Evolutionary conservation across 2,329 filamentous ascomycete genomes (phyloP).

Genomic region (Exutisphaerella laricina): DNA sequence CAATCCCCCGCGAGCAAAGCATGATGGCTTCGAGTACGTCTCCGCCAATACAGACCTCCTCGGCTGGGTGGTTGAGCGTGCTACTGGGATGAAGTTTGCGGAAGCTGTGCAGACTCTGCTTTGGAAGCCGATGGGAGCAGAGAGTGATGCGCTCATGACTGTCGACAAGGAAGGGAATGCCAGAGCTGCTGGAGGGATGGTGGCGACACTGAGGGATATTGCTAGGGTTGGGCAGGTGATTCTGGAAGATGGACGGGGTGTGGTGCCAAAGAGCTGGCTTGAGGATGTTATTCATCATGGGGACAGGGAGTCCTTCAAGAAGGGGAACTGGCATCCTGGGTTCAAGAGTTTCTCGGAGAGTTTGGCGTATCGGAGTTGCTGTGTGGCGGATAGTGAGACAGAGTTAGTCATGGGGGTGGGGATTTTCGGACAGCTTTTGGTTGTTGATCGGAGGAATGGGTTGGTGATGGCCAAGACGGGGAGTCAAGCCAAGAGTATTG

Average conservation of each 20-base stretch:
- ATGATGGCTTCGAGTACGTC: constrained; percentile 21
- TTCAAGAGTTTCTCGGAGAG: constrained; percentile 8
- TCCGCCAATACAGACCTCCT: constrained; percentile 24
- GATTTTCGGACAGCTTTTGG: constrained; percentile 21
- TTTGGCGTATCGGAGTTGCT: constrained; percentile 19
- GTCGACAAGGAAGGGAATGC: constrained; percentile 19
- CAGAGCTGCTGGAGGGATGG: constrained; percentile 22
- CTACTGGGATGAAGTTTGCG: constrained; percentile 16
- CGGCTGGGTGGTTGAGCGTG: constrained; percentile 24
- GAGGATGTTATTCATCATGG: constrained; percentile 19
- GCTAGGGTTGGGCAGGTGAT: constrained; percentile 21
- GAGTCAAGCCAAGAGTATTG: constrained; percentile 11
- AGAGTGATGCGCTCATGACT: constrained; percentile 19
- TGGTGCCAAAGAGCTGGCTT: constrained; percentile 21
- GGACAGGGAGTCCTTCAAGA: constrained; percentile 11
- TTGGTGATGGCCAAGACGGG: constrained; percentile 24
- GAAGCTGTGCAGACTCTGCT: constrained; percentile 19
- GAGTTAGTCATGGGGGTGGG: constrained; percentile 17
- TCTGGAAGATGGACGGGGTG: constrained; percentile 9
- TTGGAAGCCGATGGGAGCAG: constrained; percentile 24
- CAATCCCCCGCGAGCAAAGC: constrained; percentile 8
- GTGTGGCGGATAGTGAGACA: constrained; percentile 9
- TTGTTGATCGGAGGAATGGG: constrained; percentile 20
- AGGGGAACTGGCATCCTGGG: constrained; percentile 10
- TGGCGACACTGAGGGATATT: constrained; percentile 21